These are phyloP conservation scores for Coemansia furcata DNA, from an alignment of 192 early-diverging fungal genomes.

Conservation along the genomic window DNA sequence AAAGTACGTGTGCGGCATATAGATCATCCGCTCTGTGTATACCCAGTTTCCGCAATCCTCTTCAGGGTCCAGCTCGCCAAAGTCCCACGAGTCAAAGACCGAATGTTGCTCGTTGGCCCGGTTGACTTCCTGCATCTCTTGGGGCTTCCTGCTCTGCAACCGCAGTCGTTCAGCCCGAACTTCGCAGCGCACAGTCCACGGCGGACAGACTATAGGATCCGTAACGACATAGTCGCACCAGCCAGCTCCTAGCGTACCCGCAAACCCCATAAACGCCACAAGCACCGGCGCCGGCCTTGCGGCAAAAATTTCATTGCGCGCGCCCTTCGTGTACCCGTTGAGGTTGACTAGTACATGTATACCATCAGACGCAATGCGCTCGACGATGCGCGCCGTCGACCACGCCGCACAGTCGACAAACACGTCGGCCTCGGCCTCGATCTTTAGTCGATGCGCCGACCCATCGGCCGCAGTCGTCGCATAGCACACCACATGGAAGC, in stretches of 20 bases:
- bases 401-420: constrained; percentile 77
- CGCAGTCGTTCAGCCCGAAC: constrained; percentile 48
- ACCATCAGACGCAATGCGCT: constrained; percentile 67
- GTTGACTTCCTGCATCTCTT: constrained; percentile 33
- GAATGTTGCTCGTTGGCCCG: neutral
- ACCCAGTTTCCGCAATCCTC: constrained; percentile 58
- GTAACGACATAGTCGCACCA: constrained; percentile 84
- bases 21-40: constrained; percentile 86
- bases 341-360: constrained; percentile 91
- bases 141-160: constrained; percentile 10
- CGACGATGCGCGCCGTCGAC: constrained; percentile 73
- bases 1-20: constrained; percentile 92
- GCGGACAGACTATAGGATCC: constrained; percentile 73
- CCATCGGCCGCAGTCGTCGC: constrained; percentile 76
- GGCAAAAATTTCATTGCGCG: constrained; percentile 90
- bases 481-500: constrained; percentile 80
- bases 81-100: constrained; percentile 14
- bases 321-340: constrained; percentile 97
- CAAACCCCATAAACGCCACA: constrained; percentile 91
- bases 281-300: constrained; percentile 87
- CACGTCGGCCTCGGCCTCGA: constrained; percentile 73
- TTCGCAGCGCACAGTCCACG: constrained; percentile 63
- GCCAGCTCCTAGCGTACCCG: constrained; percentile 83
- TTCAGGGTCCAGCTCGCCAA: constrained; percentile 53
- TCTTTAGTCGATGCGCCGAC: constrained; percentile 76